Percentiles rank a stretch among this genome's conserved stretches.
Conservation (phyloP, 2,329 filamentous ascomycete species). For the Cytospora piceicola region DNA sequence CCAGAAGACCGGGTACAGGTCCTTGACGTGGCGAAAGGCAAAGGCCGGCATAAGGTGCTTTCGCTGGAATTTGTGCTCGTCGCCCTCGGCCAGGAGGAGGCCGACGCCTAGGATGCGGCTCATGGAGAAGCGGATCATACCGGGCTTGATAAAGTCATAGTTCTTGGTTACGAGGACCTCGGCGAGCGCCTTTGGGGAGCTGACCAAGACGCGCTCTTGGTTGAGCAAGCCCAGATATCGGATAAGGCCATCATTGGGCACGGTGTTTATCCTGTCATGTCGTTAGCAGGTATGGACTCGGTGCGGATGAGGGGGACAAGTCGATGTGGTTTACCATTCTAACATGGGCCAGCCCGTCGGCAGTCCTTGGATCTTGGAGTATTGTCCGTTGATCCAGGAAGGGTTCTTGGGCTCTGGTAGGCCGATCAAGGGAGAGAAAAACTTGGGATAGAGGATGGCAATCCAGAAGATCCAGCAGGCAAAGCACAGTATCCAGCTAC, state of each 20-base stretch:
- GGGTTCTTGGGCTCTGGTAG: slow-evolving; percentile 50
- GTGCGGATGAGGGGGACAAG: neutral
- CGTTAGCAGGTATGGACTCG: slow-evolving; percentile 30
- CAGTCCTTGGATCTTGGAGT: slow-evolving; percentile 42
- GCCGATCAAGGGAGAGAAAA: slow-evolving; percentile 54
- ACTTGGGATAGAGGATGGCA: slow-evolving; percentile 52
- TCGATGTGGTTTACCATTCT: slow-evolving; percentile 48
- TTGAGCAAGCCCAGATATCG: slow-evolving; percentile 68
- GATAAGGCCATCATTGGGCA: slow-evolving; percentile 71
- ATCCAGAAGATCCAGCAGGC: slow-evolving; percentile 46
- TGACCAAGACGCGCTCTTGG: slow-evolving; percentile 63
- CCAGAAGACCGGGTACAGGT: slow-evolving; percentile 87
- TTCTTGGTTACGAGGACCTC: slow-evolving; percentile 71
- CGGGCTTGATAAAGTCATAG: slow-evolving; percentile 72
- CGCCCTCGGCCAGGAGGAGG: slow-evolving; percentile 82
- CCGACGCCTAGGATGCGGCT: slow-evolving; percentile 70
- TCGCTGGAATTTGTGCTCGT: slow-evolving; percentile 82
- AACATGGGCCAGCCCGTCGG: slow-evolving; percentile 50
- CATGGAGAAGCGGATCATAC: slow-evolving; percentile 56
- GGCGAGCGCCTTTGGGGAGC: slow-evolving; percentile 65
- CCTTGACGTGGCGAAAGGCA: slow-evolving; percentile 81
- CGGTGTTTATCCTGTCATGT: slow-evolving; percentile 55
- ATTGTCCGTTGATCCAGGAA: slow-evolving; percentile 56
- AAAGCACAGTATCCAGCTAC: slow-evolving; percentile 43
- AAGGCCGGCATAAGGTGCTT: slow-evolving; percentile 83